Base-by-base conservation (phyloP, 1,284 basidiomycete species). In the Sporisorium reilianum region DNA sequence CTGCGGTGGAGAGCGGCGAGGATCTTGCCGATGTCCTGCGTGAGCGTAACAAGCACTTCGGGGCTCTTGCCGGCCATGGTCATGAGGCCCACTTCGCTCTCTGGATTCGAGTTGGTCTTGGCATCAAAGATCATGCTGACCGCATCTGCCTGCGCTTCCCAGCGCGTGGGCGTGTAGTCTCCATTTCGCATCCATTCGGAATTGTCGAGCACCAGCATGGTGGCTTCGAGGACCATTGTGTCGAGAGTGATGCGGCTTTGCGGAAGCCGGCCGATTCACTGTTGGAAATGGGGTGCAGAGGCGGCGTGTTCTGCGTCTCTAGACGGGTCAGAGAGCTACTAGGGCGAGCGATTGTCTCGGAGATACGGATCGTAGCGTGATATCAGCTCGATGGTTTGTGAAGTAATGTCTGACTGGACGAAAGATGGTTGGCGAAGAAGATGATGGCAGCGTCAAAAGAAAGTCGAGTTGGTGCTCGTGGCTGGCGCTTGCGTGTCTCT, bases 71-170 rank as follows among this genome's bases (percentile, higher is more conserved):
- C 90, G 26, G 94, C 96, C 93, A 97, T 96, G 41, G 94, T 95
- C 95, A 99, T 97, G 60, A 98, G 87, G 7, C 96, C 96, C 56
- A 97, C 95, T 16, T 94, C 94, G 86, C 93, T 97, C 87, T 99
- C 97, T 26, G 96, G 94, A 87, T 99, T 97, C 41, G 83, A 80
- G 85, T 94, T 91, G 73, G 92, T 92, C 89, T 99, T 99, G 63
- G 93, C 91, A 83, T 92, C 91, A 86, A 97, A 97, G 80, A 98
- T 89, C 62, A 91, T 90, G 71, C 90, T 94, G 69, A 95, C 93
- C 3, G 96, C 94, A 86, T 99, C 95, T 16, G 91, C 87, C 86
- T 98, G 96, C 0, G 95, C 93, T 57, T 92, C 91, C 85, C 95
- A 94, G 9, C 86, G 76, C 91, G 90, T 64, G 44, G 95, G 95